Conservation (phyloP, 257 asterid genomes). For the Capsicum rhomboideum region DNA sequence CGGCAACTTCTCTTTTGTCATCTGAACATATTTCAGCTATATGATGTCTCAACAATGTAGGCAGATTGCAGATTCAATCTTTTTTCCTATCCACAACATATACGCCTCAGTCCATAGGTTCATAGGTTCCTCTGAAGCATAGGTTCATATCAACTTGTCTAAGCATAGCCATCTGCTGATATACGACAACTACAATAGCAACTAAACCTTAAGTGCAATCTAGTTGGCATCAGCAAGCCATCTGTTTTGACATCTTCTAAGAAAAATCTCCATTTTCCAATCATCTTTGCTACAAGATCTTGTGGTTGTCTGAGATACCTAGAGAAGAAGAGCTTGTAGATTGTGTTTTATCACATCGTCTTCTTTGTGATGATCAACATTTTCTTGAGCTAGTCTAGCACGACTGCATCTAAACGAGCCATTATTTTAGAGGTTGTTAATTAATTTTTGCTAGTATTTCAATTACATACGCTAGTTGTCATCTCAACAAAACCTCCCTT, state of each 20-base stretch:
- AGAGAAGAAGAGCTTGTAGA: too few species aligned
- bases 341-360: too few species aligned
- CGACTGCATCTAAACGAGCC: too few species aligned
- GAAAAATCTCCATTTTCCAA: neutral
- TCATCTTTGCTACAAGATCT: neutral
- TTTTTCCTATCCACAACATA: neutral
- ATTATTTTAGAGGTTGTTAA: too few species aligned
- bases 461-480: too few species aligned
- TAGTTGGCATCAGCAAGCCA: neutral
- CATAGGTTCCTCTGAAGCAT: neutral
- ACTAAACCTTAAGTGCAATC: neutral
- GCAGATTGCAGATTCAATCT: neutral
- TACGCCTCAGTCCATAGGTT: neutral
- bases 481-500: too few species aligned
- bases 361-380: too few species aligned
- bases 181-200: neutral
- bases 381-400: too few species aligned
- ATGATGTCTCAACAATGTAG: neutral
- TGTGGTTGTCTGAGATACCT: too few species aligned
- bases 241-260: neutral
- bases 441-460: too few species aligned
- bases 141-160: neutral
- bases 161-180: neutral
- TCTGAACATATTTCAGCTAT: too few species aligned
- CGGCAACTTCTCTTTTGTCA: too few species aligned